phyloP scores from a whole-genome alignment of 495 filamentous ascomycete genomes.

The Neurospora sp. region DNA sequence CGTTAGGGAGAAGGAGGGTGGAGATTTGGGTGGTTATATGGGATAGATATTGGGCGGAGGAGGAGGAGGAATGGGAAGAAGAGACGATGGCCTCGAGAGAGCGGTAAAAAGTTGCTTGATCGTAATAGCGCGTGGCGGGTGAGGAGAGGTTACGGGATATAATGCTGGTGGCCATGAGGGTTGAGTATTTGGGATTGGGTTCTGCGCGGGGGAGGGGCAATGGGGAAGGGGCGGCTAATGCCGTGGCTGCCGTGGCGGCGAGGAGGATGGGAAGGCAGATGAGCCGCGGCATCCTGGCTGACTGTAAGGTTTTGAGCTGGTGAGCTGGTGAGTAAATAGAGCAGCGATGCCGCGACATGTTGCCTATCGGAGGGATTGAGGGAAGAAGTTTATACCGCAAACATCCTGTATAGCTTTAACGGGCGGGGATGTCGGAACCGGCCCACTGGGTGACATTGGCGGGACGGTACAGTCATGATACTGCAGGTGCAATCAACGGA shows the following conservation, averaged over 20 bases:
- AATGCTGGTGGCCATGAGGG: slow-evolving; percentile 38
- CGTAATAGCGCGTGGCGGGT: slow-evolving; percentile 22
- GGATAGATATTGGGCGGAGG: neutral
- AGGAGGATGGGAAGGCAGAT: neutral
- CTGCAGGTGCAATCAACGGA: neutral
- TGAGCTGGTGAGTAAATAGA: no score
- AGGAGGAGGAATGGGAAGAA: neutral
- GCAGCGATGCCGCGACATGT: no score
- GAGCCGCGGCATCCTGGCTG: no score
- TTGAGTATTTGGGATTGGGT: slow-evolving; percentile 20
- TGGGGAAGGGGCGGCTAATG: neutral
- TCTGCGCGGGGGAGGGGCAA: no score
- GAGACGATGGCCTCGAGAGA: slow-evolving; percentile 25
- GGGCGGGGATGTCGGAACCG: neutral
- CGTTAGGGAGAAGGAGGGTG: slow-evolving; percentile 25
- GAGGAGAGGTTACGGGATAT: slow-evolving; percentile 30
- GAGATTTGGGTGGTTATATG: slow-evolving; percentile 26
- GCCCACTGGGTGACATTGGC: neutral
- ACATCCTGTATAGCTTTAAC: no score
- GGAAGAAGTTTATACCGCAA: no score
- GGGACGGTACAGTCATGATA: neutral
- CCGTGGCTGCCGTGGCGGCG: neutral
- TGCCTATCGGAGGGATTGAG: no score
- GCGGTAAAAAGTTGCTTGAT: slow-evolving; percentile 29
- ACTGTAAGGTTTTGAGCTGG: no score